Percentiles rank a stretch among this genome's conserved stretches.
phyloP scores from a whole-genome alignment of 495 filamentous ascomycete genomes.

The Podospora appendiculata region DNA sequence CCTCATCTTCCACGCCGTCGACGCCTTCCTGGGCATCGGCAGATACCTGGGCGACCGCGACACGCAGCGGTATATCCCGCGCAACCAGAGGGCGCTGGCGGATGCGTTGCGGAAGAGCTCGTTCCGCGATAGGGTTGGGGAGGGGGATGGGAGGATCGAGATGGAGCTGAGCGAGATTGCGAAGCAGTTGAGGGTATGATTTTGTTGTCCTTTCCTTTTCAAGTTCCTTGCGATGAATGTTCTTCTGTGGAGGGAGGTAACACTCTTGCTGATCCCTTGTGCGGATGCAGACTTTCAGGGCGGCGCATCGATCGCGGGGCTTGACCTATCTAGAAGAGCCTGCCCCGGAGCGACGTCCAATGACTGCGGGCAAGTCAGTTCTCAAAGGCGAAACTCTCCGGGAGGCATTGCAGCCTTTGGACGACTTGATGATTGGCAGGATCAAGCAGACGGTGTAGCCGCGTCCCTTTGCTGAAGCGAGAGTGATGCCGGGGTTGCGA shows the following conservation, averaged over 20 bases:
- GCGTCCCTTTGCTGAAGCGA: too few species aligned
- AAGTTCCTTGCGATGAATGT: not conserved
- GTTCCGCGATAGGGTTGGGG: conserved; percentile 5
- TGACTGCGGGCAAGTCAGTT: conserved; percentile 39
- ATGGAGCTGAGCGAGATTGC: conserved; percentile 24
- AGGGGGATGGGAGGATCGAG: conserved; percentile 15
- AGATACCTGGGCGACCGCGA: conserved; percentile 25
- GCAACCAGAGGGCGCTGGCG: conserved; percentile 21
- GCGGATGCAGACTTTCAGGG: conserved; percentile 21
- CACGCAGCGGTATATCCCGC: conserved; percentile 20
- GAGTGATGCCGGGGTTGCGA: too few species aligned
- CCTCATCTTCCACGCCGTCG: conserved; percentile 33
- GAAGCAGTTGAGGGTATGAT: conserved; percentile 28
- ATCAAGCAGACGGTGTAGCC: conserved; percentile 9
- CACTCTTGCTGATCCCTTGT: not conserved
- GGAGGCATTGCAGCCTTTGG: conserved; percentile 9
- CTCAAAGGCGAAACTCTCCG: conserved; percentile 16
- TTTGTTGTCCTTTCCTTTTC: not conserved
- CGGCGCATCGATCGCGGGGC: conserved; percentile 28
- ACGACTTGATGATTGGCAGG: conserved; percentile 11
- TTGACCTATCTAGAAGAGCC: conserved; percentile 27
- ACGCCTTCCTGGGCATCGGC: conserved; percentile 36
- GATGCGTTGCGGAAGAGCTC: conserved; percentile 10
- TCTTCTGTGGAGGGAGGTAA: not conserved
- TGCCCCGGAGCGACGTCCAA: conserved; percentile 34